Base-by-base conservation (phyloP, 768 basidiomycete species). In the Boletus eberwhitei region DNA sequence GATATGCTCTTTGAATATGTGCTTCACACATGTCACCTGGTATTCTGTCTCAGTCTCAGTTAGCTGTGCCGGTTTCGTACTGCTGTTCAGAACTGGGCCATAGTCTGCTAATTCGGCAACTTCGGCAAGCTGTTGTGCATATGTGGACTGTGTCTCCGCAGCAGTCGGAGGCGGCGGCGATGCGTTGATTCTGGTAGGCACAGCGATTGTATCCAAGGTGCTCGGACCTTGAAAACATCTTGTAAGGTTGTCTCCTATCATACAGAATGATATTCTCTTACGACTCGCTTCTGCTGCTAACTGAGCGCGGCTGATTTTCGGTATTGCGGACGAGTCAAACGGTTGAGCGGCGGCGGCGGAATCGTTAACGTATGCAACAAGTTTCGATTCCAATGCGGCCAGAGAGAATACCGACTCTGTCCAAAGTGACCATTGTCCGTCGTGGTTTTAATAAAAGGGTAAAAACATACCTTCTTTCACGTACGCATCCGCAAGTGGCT, bases 41-140 rank as follows among this genome's bases (percentile, higher is more conserved):
- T 98, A 99, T 74, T 98, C 97, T 5, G 94, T 98, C 74, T 98
- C 97, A 64, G 83, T 89, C 74, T 99, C 97, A 14, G 97, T 98
- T 54, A 98, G 84, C 58, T 88, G 90, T 22, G 80, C 74, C 12
- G 88, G 86, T 61, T 85, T 90, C 36, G 80, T 59, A 59, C 84
- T 90, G 79, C 93, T 98, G 73, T 87, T 93, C 66, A 95, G 78
- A 48, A 97, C 84, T 46, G 88, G 71, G 11, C 97, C 97, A 70
- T 96, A 98, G 8, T 78, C 74, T 5, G 81, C 81, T 55, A 99
- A 83, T 64, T 98, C 91, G 21, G 94, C 87, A 26, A 98, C 86
- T 50, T 88, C 88, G 2, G 85, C 75, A 8, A 99, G 84, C 65
- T 98, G 93, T 59, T 88, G 80, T 2, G 81, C 83, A 71, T 96